Percentiles rank a stretch among this genome's conserved stretches.
Conservation (phyloP, 352 stramenopile species). For the Salisapilia sapeloensis region DNA sequence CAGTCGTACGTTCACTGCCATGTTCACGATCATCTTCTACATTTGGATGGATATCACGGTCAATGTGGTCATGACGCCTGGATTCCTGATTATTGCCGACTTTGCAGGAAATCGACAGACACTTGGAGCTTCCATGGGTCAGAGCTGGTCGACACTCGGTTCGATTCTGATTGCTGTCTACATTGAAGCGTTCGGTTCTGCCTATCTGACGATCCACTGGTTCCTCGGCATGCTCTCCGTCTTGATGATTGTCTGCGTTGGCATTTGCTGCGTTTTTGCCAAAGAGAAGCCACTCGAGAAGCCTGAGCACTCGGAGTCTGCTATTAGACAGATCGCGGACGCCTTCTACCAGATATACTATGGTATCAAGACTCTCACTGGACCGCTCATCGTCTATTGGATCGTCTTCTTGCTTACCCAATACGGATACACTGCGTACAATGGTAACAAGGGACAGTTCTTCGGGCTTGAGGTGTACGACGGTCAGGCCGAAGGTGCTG, state of each 20-base stretch:
- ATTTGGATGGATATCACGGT: slow-evolving; percentile 29
- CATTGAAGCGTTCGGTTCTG: slow-evolving; percentile 16
- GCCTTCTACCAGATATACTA: slow-evolving; percentile 17
- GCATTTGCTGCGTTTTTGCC: slow-evolving; percentile 10
- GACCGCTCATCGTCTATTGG: slow-evolving; percentile 15
- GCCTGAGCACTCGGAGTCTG: slow-evolving; percentile 1
- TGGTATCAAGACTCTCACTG: slow-evolving; percentile 17
- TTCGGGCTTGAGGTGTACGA: slow-evolving; percentile 23
- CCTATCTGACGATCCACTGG: slow-evolving; percentile 13
- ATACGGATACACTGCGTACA: slow-evolving; percentile 48
- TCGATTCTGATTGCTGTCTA: slow-evolving; percentile 14
- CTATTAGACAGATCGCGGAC: slow-evolving; percentile 3
- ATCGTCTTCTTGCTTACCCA: slow-evolving; percentile 24
- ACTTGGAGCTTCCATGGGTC: slow-evolving; percentile 9
- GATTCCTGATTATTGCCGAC: slow-evolving; percentile 15
- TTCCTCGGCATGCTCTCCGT: slow-evolving; percentile 20
- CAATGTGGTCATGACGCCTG: slow-evolving; percentile 14
- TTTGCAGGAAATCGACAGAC: slow-evolving; percentile 23
- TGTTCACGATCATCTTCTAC: slow-evolving; percentile 19
- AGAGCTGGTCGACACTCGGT: slow-evolving; percentile 10
- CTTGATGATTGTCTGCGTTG: slow-evolving; percentile 11
- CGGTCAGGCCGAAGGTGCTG: slow-evolving; percentile 11
- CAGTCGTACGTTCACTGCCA: slow-evolving; percentile 9
- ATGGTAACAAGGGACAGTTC: slow-evolving; percentile 48
- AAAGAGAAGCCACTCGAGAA: slow-evolving; percentile 19